Evolutionary conservation across 2,329 filamentous ascomycete species (phyloP).

Genomic region (Podosphaera fusca): DNA sequence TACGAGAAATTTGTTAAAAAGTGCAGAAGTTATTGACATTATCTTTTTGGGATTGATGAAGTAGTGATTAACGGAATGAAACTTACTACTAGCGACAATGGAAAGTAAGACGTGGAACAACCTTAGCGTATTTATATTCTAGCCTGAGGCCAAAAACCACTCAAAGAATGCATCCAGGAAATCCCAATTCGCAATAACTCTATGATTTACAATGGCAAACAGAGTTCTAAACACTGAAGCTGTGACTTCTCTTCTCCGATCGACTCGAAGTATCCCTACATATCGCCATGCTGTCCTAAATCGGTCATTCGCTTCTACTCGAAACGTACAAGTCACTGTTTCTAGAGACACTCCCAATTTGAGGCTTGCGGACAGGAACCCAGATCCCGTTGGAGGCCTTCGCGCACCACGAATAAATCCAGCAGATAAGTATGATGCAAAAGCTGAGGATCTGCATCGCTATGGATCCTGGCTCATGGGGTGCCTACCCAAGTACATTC

Average conservation of each 20-base stretch:
- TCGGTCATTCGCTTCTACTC: conserved; percentile 19
- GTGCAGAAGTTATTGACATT: background rate
- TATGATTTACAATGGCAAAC: conserved; percentile 30
- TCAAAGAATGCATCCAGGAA: background rate
- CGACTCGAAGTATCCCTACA: conserved; percentile 19
- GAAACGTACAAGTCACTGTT: conserved; percentile 20
- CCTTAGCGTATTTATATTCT: background rate
- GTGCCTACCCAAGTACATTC: conserved; percentile 89
- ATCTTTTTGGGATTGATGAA: background rate
- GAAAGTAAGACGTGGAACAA: background rate
- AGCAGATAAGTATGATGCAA: conserved; percentile 74
- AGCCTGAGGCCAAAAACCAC: background rate
- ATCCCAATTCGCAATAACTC: no score
- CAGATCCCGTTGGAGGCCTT: conserved; percentile 29
- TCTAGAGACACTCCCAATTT: conserved; percentile 37
- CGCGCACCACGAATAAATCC: conserved; percentile 70
- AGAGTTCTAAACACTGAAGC: conserved; percentile 32
- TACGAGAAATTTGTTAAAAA: background rate
- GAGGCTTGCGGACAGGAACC: conserved; percentile 34
- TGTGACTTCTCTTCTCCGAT: conserved; percentile 30
- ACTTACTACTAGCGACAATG: background rate
- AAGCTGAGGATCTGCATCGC: conserved; percentile 69
- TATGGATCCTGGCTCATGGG: conserved; percentile 96
- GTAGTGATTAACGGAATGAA: background rate
- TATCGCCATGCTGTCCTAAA: conserved; percentile 9